A percentile compares a stretch with the other conserved stretches of the same genome.
phyloP scores from a whole-genome alignment of 202 grass and related monocot species.

The Carex arenaria region DNA sequence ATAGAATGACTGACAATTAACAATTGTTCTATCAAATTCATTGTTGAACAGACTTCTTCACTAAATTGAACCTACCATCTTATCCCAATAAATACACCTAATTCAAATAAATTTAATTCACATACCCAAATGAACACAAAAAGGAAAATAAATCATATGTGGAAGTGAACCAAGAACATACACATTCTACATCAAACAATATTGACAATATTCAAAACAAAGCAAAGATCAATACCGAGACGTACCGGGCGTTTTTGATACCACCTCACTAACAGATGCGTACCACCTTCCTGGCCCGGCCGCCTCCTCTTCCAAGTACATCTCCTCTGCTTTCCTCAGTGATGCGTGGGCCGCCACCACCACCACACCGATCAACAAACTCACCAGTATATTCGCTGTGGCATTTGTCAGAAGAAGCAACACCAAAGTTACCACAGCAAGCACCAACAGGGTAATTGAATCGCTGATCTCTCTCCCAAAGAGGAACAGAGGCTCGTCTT shows the following conservation, averaged over 20 bases:
- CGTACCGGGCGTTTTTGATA: constrained; percentile 30
- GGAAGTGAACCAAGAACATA: neutral
- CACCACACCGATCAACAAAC: constrained; percentile 62
- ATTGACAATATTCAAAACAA: neutral
- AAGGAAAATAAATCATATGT: neutral
- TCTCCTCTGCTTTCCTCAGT: constrained; percentile 56
- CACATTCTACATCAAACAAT: constrained; percentile 7
- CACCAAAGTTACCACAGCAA: constrained; percentile 53
- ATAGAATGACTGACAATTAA: neutral
- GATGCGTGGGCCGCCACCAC: constrained; percentile 60
- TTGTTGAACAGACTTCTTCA: neutral
- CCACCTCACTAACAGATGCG: constrained; percentile 31
- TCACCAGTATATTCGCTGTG: constrained; percentile 64
- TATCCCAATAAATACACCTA: neutral
- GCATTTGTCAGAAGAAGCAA: constrained; percentile 70
- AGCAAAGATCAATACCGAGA: constrained; percentile 5
- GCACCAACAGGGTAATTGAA: constrained; percentile 27
- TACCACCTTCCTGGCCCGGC: constrained; percentile 54
- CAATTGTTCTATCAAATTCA: constrained; percentile 1
- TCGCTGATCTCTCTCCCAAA: constrained; percentile 64
- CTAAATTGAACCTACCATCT: neutral
- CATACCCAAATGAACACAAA: neutral
- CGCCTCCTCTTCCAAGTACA: constrained; percentile 44
- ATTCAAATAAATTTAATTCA: neutral
- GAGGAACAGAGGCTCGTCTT: constrained; percentile 68